Base-by-base conservation (phyloP, 1,284 basidiomycete species). In the Ustilago nuda region DNA sequence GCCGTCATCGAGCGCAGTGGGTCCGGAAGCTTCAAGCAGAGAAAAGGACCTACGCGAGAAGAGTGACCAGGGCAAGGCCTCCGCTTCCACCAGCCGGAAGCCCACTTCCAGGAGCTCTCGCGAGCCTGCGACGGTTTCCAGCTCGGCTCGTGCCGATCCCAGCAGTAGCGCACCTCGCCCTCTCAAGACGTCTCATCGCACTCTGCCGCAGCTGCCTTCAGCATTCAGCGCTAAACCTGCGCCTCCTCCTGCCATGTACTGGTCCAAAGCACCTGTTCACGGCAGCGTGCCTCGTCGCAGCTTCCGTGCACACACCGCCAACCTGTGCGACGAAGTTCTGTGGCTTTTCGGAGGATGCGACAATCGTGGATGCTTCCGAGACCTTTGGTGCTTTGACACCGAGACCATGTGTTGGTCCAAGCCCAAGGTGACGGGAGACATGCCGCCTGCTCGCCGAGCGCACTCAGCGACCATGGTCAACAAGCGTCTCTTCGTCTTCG, bases 271-370 rank as follows among this genome's bases (percentile, higher is more conserved):
- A 1, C 92, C 94, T 0, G 91, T 92, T 8, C 92, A 93, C 83
- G 94, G 94, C 0, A 78, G 87, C 1, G 86, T 94, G 52, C 94
- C 94, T 2, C 89, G 88, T 76, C 90, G 91, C 73, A 90, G 90
- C 11, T 90, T 95, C 87, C 90, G 94, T 4, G 93, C 94, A 2
- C 94, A 95, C 84, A 93, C 90, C 8, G 91, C 92, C 53, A 95
- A 92, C 1, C 88, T 96, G 41, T 91, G 94, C 27, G 93, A 94
- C 67, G 90, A 91, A 61, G 81, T 90, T 30, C 92, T 92, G 1
- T 97, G 94, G 93, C 82, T 96, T 36, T 92, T 96, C 81, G 94
- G 94, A 7, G 94, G 94, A 1, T 93, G 93, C 73, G 94, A 95
- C 73, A 92, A 92, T 70, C 90, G 89, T 79, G 91, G 90, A 9